Conservation (phyloP, 495 filamentous ascomycete species). For the Penicillium paxilli region DNA sequence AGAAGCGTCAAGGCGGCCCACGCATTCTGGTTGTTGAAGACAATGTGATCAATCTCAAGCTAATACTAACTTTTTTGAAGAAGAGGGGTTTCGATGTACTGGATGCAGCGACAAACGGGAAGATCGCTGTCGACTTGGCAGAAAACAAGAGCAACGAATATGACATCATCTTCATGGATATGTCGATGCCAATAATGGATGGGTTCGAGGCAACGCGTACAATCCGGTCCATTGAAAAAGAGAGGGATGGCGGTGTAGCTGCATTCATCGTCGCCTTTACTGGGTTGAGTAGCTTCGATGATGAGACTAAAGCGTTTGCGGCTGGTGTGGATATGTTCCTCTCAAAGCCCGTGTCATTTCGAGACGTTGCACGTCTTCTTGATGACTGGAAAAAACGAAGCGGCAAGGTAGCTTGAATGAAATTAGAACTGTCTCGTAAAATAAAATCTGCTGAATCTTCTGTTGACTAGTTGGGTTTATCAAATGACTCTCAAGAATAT, state of each 20-base stretch:
- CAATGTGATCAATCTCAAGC: conserved; percentile 71
- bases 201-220: conserved; percentile 70
- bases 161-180: conserved; percentile 64
- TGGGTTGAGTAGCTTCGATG: conserved; percentile 61
- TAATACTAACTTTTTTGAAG: conserved; percentile 62
- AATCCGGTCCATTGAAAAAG: conserved; percentile 62
- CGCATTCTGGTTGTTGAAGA: conserved; percentile 70
- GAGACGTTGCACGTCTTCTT: too few species aligned
- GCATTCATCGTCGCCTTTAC: conserved; percentile 70
- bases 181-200: conserved; percentile 77
- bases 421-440: too few species aligned
- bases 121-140: conserved; percentile 50
- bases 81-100: conserved; percentile 42
- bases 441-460: too few species aligned
- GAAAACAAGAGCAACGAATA: conserved; percentile 42
- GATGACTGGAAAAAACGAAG: too few species aligned
- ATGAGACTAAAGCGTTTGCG: conserved; percentile 64
- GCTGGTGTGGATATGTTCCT: conserved; percentile 72
- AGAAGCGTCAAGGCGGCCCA: conserved; percentile 4
- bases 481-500: too few species aligned
- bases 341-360: conserved; percentile 76
- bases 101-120: conserved; percentile 51
- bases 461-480: too few species aligned
- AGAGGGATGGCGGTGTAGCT: conserved; percentile 31
- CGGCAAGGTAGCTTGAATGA: too few species aligned